Evolutionary conservation across 495 filamentous ascomycete genomes (phyloP), one percentile per base, ranked within the genome.

Genomic region (Geoglossum glabrum): DNA sequence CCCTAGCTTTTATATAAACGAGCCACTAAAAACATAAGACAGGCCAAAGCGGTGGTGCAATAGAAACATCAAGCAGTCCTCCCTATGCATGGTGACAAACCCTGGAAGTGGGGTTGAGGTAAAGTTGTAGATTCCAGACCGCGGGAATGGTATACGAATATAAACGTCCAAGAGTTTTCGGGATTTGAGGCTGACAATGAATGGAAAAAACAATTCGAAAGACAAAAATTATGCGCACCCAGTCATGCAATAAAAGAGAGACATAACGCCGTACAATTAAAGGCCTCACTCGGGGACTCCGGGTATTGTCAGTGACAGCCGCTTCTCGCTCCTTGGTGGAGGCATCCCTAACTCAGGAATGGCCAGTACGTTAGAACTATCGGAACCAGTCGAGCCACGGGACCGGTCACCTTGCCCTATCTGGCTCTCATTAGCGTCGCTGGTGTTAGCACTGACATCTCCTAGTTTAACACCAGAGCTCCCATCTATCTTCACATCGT

Each of bases 241-340:
- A 40, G 17, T 17, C 15, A 40, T 40, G 36, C 17, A 40, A 40
- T 10, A 17, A 40, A 21, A 21, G 13, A 21, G n/a, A 21, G n/a
- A 21, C 4, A 45, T 40, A 19, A 21, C 1, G 13, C 3, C 3
- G 23, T 45, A 9, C n/a, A 21, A 21, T 9, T 45, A 45, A 21
- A 45, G 23, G 40, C 19, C 26, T 52, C 49, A 64, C 30, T 66
- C 61, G 21, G 63, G 64, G 47, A 63, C 38, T 5, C 63, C 63
- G 11, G 64, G 64, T 43, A 66, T 66, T 36, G 57, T 59, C 4
- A 59, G 5, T n/a, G 57, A 55, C 13, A 59, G 38, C 38, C 57
- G 26, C 52, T 40, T 34, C 17, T 55, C 57, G 23, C 57, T 21
- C 63, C 61, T 51, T 11, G 56, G 31, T 58, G 59, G 46, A 30